Conservation (phyloP, 169 alveolate genomes). For the Plasmodium cynomolgi region DNA sequence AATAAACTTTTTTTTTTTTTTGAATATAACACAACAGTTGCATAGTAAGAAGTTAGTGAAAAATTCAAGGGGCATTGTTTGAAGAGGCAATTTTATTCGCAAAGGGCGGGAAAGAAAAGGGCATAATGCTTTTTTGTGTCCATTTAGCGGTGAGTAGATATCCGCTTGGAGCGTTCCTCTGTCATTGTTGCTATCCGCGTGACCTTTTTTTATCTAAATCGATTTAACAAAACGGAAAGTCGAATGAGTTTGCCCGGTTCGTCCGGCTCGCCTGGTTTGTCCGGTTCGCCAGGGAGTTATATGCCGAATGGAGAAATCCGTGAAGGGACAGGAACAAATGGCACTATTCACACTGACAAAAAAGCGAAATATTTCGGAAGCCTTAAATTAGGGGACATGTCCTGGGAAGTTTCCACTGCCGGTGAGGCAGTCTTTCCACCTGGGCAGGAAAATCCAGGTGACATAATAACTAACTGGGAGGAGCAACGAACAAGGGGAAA, state of each 20-base stretch:
- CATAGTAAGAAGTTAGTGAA: background rate
- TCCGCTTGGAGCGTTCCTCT: background rate
- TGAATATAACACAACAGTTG: background rate
- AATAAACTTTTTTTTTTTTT: background rate
- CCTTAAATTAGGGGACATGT: constrained; percentile 11
- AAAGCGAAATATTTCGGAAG: constrained; percentile 1
- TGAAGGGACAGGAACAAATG: background rate
- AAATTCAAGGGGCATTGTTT: background rate
- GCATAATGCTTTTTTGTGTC: background rate
- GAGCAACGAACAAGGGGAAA: background rate
- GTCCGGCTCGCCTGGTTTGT: background rate
- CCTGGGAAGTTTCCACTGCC: background rate
- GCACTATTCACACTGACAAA: background rate
- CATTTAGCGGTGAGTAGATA: background rate
- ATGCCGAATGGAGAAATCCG: background rate
- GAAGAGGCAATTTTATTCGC: background rate
- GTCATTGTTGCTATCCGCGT: background rate
- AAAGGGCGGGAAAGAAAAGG: background rate
- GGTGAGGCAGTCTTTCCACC: background rate
- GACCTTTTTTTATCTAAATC: background rate
- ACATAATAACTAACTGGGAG: background rate
- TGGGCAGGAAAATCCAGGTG: background rate
- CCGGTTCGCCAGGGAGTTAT: background rate
- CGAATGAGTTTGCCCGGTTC: background rate
- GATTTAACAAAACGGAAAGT: background rate